phyloP scores from a whole-genome alignment of 176 grass and related monocot species.

The Poa annua region DNA sequence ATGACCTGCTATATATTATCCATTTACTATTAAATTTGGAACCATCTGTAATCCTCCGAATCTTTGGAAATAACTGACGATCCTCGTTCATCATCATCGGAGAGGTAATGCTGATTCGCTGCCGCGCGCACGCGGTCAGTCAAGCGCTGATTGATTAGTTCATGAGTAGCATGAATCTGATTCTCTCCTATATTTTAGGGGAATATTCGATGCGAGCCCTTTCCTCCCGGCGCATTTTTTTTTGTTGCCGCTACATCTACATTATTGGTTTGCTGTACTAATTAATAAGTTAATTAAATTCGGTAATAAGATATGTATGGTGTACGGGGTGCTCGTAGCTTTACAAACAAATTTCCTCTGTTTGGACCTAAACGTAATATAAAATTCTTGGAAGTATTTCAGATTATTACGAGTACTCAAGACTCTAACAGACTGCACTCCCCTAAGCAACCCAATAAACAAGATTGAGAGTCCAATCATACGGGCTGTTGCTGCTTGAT shows the following conservation, averaged over 20 bases:
- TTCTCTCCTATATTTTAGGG: conserved; percentile 23
- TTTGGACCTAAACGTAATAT: conserved; percentile 17
- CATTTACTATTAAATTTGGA: not conserved
- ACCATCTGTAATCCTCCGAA: not conserved
- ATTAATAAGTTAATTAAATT: not conserved
- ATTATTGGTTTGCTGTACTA: not conserved
- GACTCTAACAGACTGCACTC: not conserved
- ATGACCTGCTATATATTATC: not conserved
- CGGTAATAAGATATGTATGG: not conserved
- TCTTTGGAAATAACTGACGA: not conserved
- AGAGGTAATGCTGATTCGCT: conserved; percentile 23
- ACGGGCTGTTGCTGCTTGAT: conserved; percentile 36
- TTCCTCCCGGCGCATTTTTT: not conserved
- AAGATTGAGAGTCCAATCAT: conserved; percentile 35
- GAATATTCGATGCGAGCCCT: conserved; percentile 50
- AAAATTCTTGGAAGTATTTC: not conserved
- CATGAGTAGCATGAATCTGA: conserved; percentile 42
- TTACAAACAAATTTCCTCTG: not conserved
- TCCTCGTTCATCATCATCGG: not conserved
- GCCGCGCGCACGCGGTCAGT: not conserved
- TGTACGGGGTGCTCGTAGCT: not conserved
- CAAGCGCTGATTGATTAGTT: not conserved
- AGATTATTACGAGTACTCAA: conserved; percentile 24
- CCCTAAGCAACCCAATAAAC: conserved; percentile 27
- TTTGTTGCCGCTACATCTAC: not conserved